Evolutionary conservation across 345 rosid genomes (phyloP), one percentile per base, ranked within the genome.

Genomic region (Erodium maritimum): DNA sequence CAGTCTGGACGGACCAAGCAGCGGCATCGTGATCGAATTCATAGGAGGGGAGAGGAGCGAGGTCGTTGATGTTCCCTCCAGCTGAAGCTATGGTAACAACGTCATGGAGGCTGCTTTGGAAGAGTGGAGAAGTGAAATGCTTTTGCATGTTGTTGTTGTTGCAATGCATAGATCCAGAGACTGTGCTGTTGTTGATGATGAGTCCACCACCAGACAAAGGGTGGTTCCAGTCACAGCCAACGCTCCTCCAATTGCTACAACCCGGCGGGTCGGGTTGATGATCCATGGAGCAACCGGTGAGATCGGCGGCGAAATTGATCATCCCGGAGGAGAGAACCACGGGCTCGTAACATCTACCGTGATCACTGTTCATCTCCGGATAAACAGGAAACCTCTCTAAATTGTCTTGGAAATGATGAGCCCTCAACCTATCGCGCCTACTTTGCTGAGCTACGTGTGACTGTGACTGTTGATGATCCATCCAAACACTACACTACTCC

Each of bases 361-460:
- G 73, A 66, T 66, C 77, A 13, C 71, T 60, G 68, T 64, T 73
- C 12, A 58, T 25, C 51, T 55, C 65, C 24, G 59, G 57, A 42
- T 52, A 65, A 21, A 54, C 56, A 5, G 76, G 52, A 5, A 63
- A 34, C 19, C 64, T 69, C 24, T 65, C 72, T 52, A 71, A 50
- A 65, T n/a, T 59, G 24, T 55, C 63, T 16, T 1, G 52, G 51
- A 23, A 62, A 20, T 67, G 69, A 48, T 67, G 72, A 65, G 61
- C 51, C 59, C 82, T 72, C 42, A 78, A 20, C 71, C 76, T 78
- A 50, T 78, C 85, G 29, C 83, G 80, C 45, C 81, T 69, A 74
- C 82, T 79, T 71, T 73, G 75, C 63, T 72, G 85, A 25, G 80
- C 88, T 22, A 77, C 77, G 55, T 77, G 88, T 13, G 76, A 70